Evolutionary conservation across 192 early-diverging fungal genomes (phyloP).

Genomic region (Backusella westeae): DNA sequence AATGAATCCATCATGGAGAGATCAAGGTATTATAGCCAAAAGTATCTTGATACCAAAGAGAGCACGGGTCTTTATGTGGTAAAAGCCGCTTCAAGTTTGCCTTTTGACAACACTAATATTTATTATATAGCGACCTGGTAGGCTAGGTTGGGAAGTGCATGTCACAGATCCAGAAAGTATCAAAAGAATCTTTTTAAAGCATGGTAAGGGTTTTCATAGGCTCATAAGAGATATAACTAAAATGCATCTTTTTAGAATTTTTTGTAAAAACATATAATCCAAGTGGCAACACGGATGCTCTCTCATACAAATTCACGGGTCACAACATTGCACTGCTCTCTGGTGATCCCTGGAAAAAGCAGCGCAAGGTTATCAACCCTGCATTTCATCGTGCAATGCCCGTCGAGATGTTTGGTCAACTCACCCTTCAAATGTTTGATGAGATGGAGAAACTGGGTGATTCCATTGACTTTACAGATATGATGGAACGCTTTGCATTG

Average conservation of each 20-base stretch:
- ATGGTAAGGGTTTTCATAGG: background rate
- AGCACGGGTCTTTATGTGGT: background rate
- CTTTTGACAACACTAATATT: background rate
- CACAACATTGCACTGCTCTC: background rate
- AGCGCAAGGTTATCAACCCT: constrained; percentile 19
- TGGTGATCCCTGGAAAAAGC: constrained; percentile 8
- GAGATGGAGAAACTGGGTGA: constrained; percentile 2
- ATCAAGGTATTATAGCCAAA: background rate
- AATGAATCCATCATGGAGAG: background rate
- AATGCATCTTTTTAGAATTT: background rate
- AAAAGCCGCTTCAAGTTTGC: background rate
- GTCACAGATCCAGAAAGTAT: background rate
- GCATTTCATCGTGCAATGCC: constrained; percentile 34
- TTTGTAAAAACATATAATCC: background rate
- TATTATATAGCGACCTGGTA: background rate
- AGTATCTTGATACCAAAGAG: background rate
- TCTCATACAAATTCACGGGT: background rate
- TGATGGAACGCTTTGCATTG: constrained; percentile 25
- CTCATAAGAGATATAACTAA: background rate
- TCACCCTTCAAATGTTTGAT: constrained; percentile 20
- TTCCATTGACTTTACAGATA: constrained; percentile 9
- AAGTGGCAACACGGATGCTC: background rate
- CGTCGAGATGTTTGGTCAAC: constrained; percentile 14
- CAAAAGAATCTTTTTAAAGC: background rate
- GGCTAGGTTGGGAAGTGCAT: background rate